Evolutionary conservation across 768 basidiomycete species (phyloP).

Genomic region (Rhodocollybia butyracea): DNA sequence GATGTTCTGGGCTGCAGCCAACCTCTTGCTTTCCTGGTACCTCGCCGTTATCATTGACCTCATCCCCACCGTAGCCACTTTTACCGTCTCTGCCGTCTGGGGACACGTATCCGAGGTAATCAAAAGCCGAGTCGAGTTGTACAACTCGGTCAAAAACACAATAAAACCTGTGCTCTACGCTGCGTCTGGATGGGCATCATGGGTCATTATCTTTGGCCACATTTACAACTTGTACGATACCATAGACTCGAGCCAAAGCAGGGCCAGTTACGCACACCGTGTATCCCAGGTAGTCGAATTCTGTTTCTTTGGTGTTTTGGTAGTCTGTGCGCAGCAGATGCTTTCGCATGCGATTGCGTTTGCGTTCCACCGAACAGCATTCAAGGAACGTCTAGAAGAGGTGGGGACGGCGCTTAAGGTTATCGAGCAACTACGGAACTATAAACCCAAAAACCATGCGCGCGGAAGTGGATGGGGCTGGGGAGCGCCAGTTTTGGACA

Average conservation of each 20-base stretch:
- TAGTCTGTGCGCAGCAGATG: constrained; percentile 63
- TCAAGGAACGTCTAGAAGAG: constrained; percentile 63
- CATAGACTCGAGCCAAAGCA: constrained; percentile 36
- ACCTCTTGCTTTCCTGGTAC: constrained; percentile 76
- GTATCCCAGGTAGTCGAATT: constrained; percentile 66
- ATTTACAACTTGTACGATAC: constrained; percentile 58
- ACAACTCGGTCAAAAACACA: constrained; percentile 65
- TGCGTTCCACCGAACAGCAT: constrained; percentile 76
- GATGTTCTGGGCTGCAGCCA: constrained; percentile 81
- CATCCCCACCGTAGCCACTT: constrained; percentile 51
- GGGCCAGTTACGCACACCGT: constrained; percentile 60
- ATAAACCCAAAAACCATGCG: constrained; percentile 45
- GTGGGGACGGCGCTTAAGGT: constrained; percentile 51
- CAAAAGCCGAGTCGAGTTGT: constrained; percentile 66
- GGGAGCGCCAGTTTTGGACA: constrained; percentile 39
- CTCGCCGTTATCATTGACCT: constrained; percentile 72
- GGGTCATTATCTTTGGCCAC: constrained; percentile 69
- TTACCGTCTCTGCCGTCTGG: constrained; percentile 59
- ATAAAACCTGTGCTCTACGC: constrained; percentile 74
- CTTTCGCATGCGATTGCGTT: constrained; percentile 72
- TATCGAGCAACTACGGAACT: constrained; percentile 65
- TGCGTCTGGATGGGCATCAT: constrained; percentile 66
- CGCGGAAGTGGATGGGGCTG: constrained; percentile 22
- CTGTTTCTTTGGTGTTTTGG: constrained; percentile 69
- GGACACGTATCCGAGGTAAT: constrained; percentile 71